These are phyloP conservation scores for Thielaviopsis punctulata DNA, from an alignment of 2,329 filamentous ascomycete genomes.

Conservation along the genomic window DNA sequence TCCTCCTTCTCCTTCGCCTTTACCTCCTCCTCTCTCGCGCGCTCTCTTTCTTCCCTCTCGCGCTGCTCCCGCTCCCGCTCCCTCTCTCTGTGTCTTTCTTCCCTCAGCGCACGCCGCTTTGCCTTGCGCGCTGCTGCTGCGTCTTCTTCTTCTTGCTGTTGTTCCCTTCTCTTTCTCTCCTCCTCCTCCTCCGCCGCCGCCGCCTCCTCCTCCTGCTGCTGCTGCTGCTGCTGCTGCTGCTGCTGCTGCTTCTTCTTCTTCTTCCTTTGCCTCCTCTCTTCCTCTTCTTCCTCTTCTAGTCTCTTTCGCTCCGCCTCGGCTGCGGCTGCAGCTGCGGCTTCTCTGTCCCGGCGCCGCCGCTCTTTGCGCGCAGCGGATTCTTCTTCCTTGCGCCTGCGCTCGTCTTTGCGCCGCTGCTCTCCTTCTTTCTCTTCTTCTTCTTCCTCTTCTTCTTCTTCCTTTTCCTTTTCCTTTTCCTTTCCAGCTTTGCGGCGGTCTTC, in stretches of 20 bases:
- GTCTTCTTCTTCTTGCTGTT: slow-evolving; percentile 19
- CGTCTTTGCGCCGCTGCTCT: no score
- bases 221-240: not conserved
- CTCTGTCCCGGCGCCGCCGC: slow-evolving; percentile 20
- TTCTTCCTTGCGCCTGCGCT: not conserved
- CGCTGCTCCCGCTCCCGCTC: slow-evolving; percentile 13
- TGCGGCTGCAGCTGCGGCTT: slow-evolving; percentile 16
- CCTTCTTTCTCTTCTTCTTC: slow-evolving; percentile 6
- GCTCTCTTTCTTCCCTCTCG: not conserved
- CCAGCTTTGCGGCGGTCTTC: slow-evolving; percentile 12
- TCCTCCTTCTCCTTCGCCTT: slow-evolving; percentile 13
- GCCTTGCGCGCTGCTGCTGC: slow-evolving; percentile 8
- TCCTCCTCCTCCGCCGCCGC: slow-evolving; percentile 12
- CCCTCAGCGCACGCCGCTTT: slow-evolving; percentile 12
- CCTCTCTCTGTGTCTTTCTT: slow-evolving; percentile 10
- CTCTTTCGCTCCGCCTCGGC: slow-evolving; percentile 11
- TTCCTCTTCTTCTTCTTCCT: slow-evolving; percentile 18
- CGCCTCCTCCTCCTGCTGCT: slow-evolving; percentile 11
- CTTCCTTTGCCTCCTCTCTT: no score
- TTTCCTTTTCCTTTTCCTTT: slow-evolving; percentile 15
- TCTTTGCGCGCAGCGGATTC: slow-evolving; percentile 8
- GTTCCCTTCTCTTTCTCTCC: slow-evolving; percentile 7
- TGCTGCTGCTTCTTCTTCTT: slow-evolving; percentile 10
- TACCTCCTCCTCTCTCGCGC: no score
- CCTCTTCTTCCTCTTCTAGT: slow-evolving; percentile 14